phyloP scores from a whole-genome alignment of 768 basidiomycete genomes.

The Macrocybe gigantea region DNA sequence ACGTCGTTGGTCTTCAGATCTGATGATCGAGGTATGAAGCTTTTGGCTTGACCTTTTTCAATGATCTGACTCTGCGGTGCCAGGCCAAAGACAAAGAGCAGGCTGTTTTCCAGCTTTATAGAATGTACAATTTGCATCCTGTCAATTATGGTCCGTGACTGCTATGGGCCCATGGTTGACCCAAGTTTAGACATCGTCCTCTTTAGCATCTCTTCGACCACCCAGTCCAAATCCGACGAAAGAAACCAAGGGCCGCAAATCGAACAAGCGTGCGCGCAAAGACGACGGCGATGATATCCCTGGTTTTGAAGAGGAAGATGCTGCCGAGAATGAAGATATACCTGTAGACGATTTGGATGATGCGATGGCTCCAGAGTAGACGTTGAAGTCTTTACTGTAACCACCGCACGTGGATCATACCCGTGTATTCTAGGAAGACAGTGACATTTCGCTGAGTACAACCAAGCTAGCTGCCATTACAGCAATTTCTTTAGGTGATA shows the following conservation, averaged over 20 bases:
- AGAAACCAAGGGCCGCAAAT: conserved; percentile 39
- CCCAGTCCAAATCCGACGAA: conserved; percentile 34
- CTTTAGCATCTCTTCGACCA: conserved; percentile 37
- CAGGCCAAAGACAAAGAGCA: conserved; percentile 89
- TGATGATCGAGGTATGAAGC: conserved; percentile 73
- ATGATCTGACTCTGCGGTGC: background rate
- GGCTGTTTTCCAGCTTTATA: conserved; percentile 80
- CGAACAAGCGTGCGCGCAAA: conserved; percentile 25
- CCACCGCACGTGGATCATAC: too few species aligned
- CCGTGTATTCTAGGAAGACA: too few species aligned
- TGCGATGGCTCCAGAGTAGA: background rate
- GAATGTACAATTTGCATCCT: conserved; percentile 67
- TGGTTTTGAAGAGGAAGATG: conserved; percentile 2
- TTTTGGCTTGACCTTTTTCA: too few species aligned
- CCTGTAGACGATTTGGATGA: background rate
- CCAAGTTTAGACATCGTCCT: background rate
- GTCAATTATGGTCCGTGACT: conserved; percentile 49
- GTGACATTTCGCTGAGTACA: too few species aligned
- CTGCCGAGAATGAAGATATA: background rate
- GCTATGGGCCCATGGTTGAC: background rate
- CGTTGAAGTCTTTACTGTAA: too few species aligned
- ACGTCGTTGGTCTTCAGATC: conserved; percentile 34
- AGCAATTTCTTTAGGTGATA: too few species aligned
- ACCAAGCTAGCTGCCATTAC: too few species aligned
- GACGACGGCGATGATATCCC: conserved; percentile 8